Evolutionary conservation across 2,329 filamentous ascomycete species (phyloP).

Genomic region (Tothia fuscella): DNA sequence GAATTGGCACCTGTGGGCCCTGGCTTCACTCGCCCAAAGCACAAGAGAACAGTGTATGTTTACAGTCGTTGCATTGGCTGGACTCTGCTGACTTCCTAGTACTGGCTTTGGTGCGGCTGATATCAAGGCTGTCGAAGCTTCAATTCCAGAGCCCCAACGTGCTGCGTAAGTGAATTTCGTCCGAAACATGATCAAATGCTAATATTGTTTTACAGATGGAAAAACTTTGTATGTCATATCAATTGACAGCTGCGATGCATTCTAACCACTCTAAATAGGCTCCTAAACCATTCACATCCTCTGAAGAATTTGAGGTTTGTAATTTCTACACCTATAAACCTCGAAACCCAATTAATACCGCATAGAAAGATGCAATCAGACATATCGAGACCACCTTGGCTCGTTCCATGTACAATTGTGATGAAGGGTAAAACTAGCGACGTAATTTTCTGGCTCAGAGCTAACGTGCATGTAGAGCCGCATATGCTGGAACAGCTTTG

Average conservation of each 20-base stretch:
- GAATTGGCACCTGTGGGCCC: slow-evolving; percentile 84
- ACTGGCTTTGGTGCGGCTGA: slow-evolving; percentile 85
- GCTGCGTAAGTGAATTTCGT: slow-evolving; percentile 52
- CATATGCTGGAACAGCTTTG: slow-evolving; percentile 81
- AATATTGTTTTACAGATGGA: slow-evolving; percentile 36
- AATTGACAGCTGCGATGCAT: slow-evolving; percentile 10
- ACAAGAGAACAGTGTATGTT: slow-evolving; percentile 96
- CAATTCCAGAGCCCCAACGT: slow-evolving; percentile 77
- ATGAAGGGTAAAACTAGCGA: slow-evolving; percentile 50
- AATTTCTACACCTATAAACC: slow-evolving; percentile 6
- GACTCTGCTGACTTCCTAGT: too few species aligned
- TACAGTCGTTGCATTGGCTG: too few species aligned
- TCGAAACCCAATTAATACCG: slow-evolving; percentile 1
- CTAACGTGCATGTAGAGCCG: slow-evolving; percentile 42
- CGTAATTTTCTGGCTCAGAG: not conserved
- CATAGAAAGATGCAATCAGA: slow-evolving; percentile 68
- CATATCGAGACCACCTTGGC: slow-evolving; percentile 96
- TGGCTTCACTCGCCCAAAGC: slow-evolving; percentile 81
- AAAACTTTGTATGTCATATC: slow-evolving; percentile 40
- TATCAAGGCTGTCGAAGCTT: slow-evolving; percentile 88
- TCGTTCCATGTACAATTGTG: slow-evolving; percentile 94
- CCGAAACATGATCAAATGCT: slow-evolving; percentile 11
- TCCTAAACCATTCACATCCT: slow-evolving; percentile 57
- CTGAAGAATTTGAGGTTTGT: slow-evolving; percentile 72
- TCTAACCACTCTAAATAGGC: slow-evolving; percentile 32